Evolutionary conservation across 176 grass and related monocot species (phyloP), one percentile per base, ranked within the genome.

Genomic region (Eleusine coracana): DNA sequence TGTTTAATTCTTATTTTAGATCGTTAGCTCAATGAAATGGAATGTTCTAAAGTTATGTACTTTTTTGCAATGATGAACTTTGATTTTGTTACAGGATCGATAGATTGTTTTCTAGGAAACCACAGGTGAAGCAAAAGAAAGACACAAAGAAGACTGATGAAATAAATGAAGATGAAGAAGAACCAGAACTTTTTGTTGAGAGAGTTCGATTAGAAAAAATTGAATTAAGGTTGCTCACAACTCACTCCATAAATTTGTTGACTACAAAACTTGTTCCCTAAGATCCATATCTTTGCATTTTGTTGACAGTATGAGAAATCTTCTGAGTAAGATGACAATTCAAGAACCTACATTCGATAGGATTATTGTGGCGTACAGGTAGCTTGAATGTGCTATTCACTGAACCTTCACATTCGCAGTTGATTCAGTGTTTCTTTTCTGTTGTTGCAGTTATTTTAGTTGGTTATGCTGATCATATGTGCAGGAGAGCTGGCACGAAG

Each of bases 321-420:
- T 98, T 27, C 59, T 83, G 60, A 66, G 91, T 54, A 91, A 87
- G 82, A 86, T 95, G 81, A 94, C 91, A 83, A 95, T 98, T 84
- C 90, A 93, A 91, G 92, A 98, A 86, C 96, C 96, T 79, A 95
- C 92, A 69, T 98, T 95, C 45, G 92, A 93, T 77, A 92, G 96
- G 83, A 98, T 98, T 80, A 95, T 98, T 74, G 86, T 98, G 55
- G 90, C 93, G 46, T 95, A 98, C 90, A 88, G 95, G 95, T 97
- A 89, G 7, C 66, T 77, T 74, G 36, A 77, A 80, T 58, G 49
- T 73, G 73, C 31, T 54, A 46, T 70, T 86, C 15, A 80, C n/a
- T 38, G 36, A 80, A 84, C 71, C 15, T 72, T 11, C 84, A 69
- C n/a, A 86, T 88, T 90, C 20, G 59, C 62, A 34, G 74, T 73